Evolutionary conservation across 345 rosid genomes (phyloP).

Genomic region (Passiflora organensis): DNA sequence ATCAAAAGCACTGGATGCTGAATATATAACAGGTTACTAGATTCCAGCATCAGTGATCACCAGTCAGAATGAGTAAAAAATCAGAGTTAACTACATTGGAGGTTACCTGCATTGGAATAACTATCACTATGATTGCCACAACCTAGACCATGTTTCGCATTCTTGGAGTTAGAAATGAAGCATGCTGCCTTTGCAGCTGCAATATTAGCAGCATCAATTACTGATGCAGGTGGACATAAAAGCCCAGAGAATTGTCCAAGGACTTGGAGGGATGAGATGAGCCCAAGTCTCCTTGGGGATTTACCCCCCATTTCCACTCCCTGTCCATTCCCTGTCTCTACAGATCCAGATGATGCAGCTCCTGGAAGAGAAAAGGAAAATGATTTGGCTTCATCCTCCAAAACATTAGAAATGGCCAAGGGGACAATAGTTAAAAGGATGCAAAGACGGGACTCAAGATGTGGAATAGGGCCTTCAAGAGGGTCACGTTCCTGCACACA

Average conservation of each 20-base stretch:
- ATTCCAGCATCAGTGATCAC: background rate
- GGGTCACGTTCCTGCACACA: constrained; percentile 53
- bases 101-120: constrained; percentile 33
- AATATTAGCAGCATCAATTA: constrained; percentile 39
- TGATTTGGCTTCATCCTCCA: constrained; percentile 31
- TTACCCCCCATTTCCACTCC: constrained; percentile 20
- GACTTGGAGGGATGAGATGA: constrained; percentile 45
- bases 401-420: constrained; percentile 40
- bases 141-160: constrained; percentile 20
- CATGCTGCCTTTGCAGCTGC: constrained; percentile 52
- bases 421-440: constrained; percentile 58
- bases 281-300: constrained; percentile 30
- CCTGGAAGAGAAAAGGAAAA: constrained; percentile 23
- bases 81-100: background rate
- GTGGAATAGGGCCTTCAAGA: constrained; percentile 64
- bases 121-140: constrained; percentile 17
- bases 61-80: background rate
- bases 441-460: constrained; percentile 58
- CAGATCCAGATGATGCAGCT: constrained; percentile 11
- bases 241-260: constrained; percentile 55
- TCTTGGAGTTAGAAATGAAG: constrained; percentile 33
- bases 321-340: constrained; percentile 21
- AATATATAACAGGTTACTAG: background rate
- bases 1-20: constrained; percentile 1
- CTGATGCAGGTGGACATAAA: constrained; percentile 47